Conservation (phyloP, 2,329 filamentous ascomycete species). For the Amphichorda felina region DNA sequence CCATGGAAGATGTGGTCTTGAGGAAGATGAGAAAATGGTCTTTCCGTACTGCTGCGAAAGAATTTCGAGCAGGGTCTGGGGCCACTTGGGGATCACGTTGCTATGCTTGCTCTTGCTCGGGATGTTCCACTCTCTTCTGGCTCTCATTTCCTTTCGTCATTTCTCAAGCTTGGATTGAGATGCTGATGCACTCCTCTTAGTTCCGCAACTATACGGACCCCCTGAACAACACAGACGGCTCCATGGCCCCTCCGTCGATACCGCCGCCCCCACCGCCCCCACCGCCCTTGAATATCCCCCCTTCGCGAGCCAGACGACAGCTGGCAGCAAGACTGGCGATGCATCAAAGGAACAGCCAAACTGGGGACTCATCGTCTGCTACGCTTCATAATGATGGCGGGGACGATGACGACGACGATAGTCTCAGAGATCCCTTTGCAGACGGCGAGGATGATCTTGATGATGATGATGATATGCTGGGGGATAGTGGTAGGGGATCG, state of each 20-base stretch:
- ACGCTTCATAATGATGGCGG: conserved; percentile 25
- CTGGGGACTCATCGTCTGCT: conserved; percentile 32
- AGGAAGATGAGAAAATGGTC: too few species aligned
- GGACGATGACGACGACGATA: conserved; percentile 25
- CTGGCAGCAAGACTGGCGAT: conserved; percentile 79
- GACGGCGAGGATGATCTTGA: conserved; percentile 42
- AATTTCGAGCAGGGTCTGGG: too few species aligned
- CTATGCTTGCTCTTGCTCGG: too few species aligned
- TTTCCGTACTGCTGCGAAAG: too few species aligned
- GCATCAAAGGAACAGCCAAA: conserved; percentile 52
- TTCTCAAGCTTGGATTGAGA: conserved; percentile 1
- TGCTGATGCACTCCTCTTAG: conserved; percentile 18
- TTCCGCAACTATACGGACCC: conserved; percentile 46
- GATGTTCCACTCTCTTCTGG: neutral
- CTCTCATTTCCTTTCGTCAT: neutral
- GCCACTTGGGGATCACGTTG: too few species aligned
- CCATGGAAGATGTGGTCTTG: too few species aligned
- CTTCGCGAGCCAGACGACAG: conserved; percentile 76
- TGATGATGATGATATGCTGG: conserved; percentile 24
- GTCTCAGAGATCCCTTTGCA: conserved; percentile 32
- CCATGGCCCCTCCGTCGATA: conserved; percentile 45
- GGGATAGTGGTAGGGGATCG: conserved; percentile 22
- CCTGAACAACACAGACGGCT: conserved; percentile 30
- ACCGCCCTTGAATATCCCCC: conserved; percentile 72
- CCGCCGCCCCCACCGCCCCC: conserved; percentile 53